Base-by-base conservation (phyloP, 2,329 filamentous ascomycete genomes). In the Diplocarpon rosae region DNA sequence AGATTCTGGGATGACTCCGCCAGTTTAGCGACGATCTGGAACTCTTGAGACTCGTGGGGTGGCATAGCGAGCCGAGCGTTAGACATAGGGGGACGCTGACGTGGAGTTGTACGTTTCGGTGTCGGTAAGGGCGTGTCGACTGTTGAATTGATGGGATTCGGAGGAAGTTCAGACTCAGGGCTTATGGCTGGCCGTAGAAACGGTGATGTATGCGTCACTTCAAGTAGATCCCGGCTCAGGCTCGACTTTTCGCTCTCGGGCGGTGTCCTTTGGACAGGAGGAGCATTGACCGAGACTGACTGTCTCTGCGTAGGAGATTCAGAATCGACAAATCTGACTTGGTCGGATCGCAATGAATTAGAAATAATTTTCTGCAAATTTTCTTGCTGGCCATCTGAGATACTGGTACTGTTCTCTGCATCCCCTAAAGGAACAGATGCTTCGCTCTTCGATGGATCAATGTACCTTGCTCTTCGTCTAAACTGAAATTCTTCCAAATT, bases 401-500 rank as follows among this genome's bases (percentile, higher is more conserved):
- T 4, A 24, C 20, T 7, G 20, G 20, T 7, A 24, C 7, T 7
- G 20, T 7, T 24, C 20, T 24, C 20, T 24, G 4, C 20, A 7
- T 24, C 20, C 7, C 20, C 7, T 7, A 24, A 24, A 24, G 20
- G 20, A 11, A 9, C 5, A 5, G 28, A 4, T 13, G n/a, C 3
- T 33, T 20, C 13, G 5, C 29, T 24, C 9, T 15, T 37, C 14
- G 10, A 12, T 13, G 5, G 27, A 15, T 16, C 5, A 6, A n/a
- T 17, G 16, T 16, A 28, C 16, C 37, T 47, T 50, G 39, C 46
- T 37, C 43, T 53, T 59, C 41, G 33, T 28, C 48, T 50, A 37
- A 54, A 60, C 14, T 55, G 46, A 39, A 61, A 61, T 32, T 53
- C 52, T 33, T 57, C 58, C 8, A 60, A 8, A 46, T 59, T 50